Conservation (phyloP, 1,284 basidiomycete genomes). For the Sphagnurus paluster region DNA sequence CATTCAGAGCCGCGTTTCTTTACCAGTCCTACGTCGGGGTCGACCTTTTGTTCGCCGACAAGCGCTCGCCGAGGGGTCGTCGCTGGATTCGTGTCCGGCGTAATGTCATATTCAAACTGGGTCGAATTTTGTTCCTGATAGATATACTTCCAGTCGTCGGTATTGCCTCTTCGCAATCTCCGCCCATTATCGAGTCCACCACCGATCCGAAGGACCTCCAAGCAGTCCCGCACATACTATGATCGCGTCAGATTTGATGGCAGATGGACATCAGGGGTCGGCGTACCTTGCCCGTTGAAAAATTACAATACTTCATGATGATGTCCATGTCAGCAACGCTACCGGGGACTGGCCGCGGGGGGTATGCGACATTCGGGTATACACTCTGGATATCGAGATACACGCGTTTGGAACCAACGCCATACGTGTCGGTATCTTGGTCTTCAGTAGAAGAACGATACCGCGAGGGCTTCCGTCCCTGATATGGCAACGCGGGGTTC, state of each 20-base stretch:
- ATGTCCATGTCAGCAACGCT: conserved; percentile 73
- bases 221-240: conserved; percentile 75
- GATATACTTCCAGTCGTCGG: conserved; percentile 68
- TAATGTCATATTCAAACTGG: conserved; percentile 17
- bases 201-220: conserved; percentile 74
- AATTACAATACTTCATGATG: conserved; percentile 74
- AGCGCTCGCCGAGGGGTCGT: conserved; percentile 31
- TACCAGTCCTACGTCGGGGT: conserved; percentile 41
- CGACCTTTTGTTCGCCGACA: conserved; percentile 19
- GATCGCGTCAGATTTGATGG: not conserved
- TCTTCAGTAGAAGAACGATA: conserved; percentile 33
- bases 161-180: conserved; percentile 56
- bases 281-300: conserved; percentile 59
- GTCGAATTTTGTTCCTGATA: conserved; percentile 45
- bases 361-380: conserved; percentile 53
- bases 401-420: conserved; percentile 56
- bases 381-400: conserved; percentile 58
- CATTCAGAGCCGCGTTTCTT: conserved; percentile 41
- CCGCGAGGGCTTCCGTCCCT: conserved; percentile 36
- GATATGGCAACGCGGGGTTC: conserved; percentile 40
- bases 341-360: conserved; percentile 65
- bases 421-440: conserved; percentile 41
- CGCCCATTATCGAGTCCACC: conserved; percentile 69
- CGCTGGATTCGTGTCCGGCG: conserved; percentile 26
- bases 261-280: not conserved